These are phyloP conservation scores for Wickerhamomyces sp. DNA, from an alignment of 1,139 yeast species.

Conservation along the genomic window DNA sequence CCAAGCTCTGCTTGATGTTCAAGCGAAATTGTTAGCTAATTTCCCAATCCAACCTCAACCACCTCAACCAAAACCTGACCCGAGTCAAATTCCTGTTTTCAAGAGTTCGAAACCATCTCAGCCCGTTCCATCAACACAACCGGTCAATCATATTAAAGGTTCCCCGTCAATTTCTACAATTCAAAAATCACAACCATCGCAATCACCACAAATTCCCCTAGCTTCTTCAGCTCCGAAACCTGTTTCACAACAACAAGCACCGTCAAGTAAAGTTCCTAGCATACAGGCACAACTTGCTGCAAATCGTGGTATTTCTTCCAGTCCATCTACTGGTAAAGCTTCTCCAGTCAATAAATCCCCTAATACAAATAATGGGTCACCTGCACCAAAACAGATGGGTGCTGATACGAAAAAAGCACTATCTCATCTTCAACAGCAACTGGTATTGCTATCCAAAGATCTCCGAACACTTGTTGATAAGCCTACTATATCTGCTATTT, in stretches of 20 bases:
- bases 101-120: constrained; percentile 1
- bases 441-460: constrained; percentile 64
- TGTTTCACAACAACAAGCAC: background rate
- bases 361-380: background rate
- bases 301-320: constrained; percentile 34
- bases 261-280: constrained; percentile 20
- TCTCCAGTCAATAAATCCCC: constrained; percentile 11
- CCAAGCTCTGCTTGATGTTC: background rate
- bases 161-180: too few species aligned
- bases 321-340: constrained; percentile 14
- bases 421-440: constrained; percentile 66
- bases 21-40: constrained; percentile 1
- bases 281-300: constrained; percentile 55
- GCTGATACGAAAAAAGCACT: constrained; percentile 61
- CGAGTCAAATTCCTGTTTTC: constrained; percentile 7
- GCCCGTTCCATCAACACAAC: background rate
- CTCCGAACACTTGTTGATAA: constrained; percentile 60
- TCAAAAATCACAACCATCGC: background rate
- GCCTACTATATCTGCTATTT: constrained; percentile 69
- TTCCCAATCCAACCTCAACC: constrained; percentile 4
- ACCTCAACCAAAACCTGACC: constrained; percentile 5
- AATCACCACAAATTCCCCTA: background rate
- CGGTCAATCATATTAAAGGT: too few species aligned
- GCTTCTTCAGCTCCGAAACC: background rate
- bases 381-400: constrained; percentile 31